Evolutionary conservation across 768 basidiomycete species (phyloP), one percentile per base, ranked within the genome.

Genomic region (Tubosaeta sp.): DNA sequence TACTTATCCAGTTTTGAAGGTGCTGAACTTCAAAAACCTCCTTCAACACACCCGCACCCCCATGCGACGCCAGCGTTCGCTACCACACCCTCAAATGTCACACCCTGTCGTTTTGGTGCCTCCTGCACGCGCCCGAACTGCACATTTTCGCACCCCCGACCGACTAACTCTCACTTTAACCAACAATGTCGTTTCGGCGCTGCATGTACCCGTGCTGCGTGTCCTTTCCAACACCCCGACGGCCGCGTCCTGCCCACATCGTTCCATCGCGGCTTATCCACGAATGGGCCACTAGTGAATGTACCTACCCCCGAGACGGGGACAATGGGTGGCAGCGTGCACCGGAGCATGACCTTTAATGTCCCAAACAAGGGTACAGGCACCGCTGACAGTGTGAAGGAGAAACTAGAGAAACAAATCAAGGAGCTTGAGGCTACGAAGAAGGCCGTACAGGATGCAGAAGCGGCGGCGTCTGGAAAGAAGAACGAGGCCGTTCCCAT

Each of bases 191-290:
- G 87, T 48, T 97, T 91, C 60, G 95, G 91, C 19, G 74, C 87
- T 13, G 80, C 74, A 17, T 98, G 95, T 69, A 97, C 92, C 9
- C 83, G 91, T 50, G 83, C 84, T 32, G 79, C 83, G 56, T 98
- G 95, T 68, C 71, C 83, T n/a, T 99, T 87, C 77, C 83, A 89
- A 56, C 95, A 99, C 65, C 95, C 95, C 0, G 83, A 89, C 51
- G 88, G 87, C 10, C 86, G 91, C 12, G 86, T 88, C 22, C 76
- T 91, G 8, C 90, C 91, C 4, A 76, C 82, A 4, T 74, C 83
- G 12, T 93, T 93, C 78, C 88, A 92, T 63, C 85, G 88, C 19
- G 89, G 90, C 0, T 68, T 92, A 26, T 76, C 82, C 14, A 74
- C 79, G 4, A 76, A 71, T 26, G 78, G 80, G 0, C 84, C 85